Evolutionary conservation across 2,329 filamentous ascomycete genomes (phyloP).

Genomic region (Stylonectria norvegica): DNA sequence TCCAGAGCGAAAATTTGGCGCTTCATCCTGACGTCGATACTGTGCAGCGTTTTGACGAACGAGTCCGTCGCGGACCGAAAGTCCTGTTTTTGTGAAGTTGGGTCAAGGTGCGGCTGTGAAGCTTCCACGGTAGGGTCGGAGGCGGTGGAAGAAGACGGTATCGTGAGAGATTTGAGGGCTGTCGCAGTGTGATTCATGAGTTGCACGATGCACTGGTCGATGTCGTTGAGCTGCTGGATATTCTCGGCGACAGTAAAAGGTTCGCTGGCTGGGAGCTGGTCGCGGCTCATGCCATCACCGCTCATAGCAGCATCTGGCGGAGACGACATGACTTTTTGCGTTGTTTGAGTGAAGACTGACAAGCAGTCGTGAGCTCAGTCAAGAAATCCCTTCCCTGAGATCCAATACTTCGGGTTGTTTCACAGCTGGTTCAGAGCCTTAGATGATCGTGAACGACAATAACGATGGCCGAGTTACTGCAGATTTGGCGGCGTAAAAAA

Average conservation of each 20-base stretch:
- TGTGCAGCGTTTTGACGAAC: conserved; percentile 71
- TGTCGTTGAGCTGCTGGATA: conserved; percentile 74
- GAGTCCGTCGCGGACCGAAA: conserved; percentile 60
- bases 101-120: conserved; percentile 33
- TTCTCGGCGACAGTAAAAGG: conserved; percentile 73
- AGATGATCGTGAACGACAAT: too few relatives aligned
- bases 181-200: conserved; percentile 45
- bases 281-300: conserved; percentile 23
- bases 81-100: conserved; percentile 50
- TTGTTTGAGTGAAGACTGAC: too few relatives aligned
- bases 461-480: too few relatives aligned
- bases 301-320: conserved; percentile 32
- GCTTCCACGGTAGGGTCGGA: conserved; percentile 10
- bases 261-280: conserved; percentile 34
- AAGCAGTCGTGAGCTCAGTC: too few relatives aligned
- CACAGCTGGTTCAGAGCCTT: too few relatives aligned
- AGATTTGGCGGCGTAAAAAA: too few relatives aligned
- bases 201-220: conserved; percentile 59
- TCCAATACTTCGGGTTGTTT: too few relatives aligned
- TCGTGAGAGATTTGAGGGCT: conserved; percentile 45
- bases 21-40: conserved; percentile 70
- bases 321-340: conserved; percentile 32
- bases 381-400: too few relatives aligned
- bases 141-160: conserved; percentile 20
- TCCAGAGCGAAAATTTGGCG: conserved; percentile 68